phyloP scores from a whole-genome alignment of 2,329 filamentous ascomycete species.

The Hymenoscyphus fructigenus region DNA sequence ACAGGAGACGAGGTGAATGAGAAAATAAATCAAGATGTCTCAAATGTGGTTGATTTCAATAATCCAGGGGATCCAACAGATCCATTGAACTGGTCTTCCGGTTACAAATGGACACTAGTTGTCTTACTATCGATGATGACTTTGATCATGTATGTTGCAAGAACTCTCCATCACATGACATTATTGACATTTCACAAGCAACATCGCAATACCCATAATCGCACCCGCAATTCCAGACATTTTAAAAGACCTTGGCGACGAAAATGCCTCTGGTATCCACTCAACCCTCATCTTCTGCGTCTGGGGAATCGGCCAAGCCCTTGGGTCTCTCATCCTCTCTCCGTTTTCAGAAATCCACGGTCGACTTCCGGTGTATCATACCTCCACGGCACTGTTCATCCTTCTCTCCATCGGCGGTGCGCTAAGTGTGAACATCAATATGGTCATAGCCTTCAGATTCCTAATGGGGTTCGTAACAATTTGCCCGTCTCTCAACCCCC shows the following conservation, averaged over 20 bases:
- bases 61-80: constrained; percentile 14
- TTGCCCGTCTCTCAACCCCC: constrained; percentile 52
- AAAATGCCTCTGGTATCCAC: background rate
- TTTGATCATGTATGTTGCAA: background rate
- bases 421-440: constrained; percentile 42
- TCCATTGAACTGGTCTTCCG: constrained; percentile 17
- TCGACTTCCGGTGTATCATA: constrained; percentile 40
- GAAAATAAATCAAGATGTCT: background rate
- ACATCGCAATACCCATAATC: background rate
- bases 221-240: background rate
- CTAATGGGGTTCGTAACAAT: constrained; percentile 46
- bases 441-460: constrained; percentile 44
- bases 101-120: background rate
- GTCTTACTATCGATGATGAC: background rate
- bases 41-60: constrained; percentile 9
- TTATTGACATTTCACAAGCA: background rate
- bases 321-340: constrained; percentile 56
- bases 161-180: too few relatives aligned
- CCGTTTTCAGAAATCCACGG: constrained; percentile 52
- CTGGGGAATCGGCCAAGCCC: constrained; percentile 46
- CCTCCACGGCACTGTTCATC: constrained; percentile 49
- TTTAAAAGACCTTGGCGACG: background rate
- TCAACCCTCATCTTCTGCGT: constrained; percentile 31
- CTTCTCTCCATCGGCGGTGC: constrained; percentile 51
- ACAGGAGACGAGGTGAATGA: background rate